Evolutionary conservation across 73 alveolate species (phyloP).

Genomic region (Tetrahymena malaccensis): DNA sequence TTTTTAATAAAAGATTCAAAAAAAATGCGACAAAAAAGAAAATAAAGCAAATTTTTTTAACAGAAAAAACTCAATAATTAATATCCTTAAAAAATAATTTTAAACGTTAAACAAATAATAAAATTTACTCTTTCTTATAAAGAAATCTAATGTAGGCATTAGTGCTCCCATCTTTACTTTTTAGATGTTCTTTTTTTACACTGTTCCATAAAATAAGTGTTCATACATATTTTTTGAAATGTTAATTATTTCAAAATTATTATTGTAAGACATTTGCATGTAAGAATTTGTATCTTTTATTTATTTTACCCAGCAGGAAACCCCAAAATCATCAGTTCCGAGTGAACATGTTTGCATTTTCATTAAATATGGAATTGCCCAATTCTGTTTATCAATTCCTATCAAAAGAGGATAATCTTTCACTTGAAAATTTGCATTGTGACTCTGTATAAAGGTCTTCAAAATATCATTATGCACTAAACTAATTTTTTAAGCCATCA

Average conservation of each 20-base stretch:
- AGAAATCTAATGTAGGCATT: not conserved
- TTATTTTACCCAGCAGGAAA: not conserved
- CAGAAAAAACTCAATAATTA: too few species aligned
- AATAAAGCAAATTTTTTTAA: too few species aligned
- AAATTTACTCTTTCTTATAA: not conserved
- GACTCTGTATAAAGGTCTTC: not conserved
- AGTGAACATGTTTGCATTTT: not conserved
- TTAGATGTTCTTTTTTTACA: not conserved
- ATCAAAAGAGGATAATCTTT: not conserved
- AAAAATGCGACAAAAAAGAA: too few species aligned
- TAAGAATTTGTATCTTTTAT: not conserved
- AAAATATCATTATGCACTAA: not conserved
- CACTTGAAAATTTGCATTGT: not conserved
- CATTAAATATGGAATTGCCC: not conserved
- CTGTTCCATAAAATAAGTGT: not conserved
- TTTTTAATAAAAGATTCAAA: too few species aligned
- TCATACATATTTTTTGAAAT: not conserved
- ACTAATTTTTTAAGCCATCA: not conserved
- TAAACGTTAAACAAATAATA: not conserved
- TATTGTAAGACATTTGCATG: not conserved
- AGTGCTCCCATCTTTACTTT: not conserved
- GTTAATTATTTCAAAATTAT: not conserved
- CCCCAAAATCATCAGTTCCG: not conserved
- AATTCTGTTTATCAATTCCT: not conserved
- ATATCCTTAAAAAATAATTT: too few species aligned